A percentile compares a stretch with the other conserved stretches of the same genome.
Evolutionary conservation across 495 filamentous ascomycete species (phyloP).

Genomic region (Annulohypoxylon nitens): DNA sequence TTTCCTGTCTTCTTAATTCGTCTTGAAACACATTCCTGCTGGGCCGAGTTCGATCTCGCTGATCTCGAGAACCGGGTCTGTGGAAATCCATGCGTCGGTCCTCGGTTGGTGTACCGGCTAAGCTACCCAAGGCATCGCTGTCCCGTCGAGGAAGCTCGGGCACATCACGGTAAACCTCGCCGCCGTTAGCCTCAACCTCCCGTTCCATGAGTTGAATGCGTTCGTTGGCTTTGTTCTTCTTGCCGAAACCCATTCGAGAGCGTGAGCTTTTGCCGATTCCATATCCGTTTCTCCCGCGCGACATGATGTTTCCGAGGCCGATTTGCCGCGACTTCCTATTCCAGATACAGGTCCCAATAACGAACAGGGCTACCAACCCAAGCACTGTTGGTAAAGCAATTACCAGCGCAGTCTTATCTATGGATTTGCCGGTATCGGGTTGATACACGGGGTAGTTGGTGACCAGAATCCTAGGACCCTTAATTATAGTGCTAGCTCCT

Average conservation of each 20-base stretch:
- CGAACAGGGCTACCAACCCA: conserved; percentile 51
- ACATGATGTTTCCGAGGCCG: conserved; percentile 57
- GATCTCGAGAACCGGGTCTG: conserved; percentile 30
- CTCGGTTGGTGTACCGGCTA: conserved; percentile 55
- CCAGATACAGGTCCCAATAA: conserved; percentile 54
- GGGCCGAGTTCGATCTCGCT: conserved; percentile 5
- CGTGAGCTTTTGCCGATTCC: conserved; percentile 52
- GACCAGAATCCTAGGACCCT: conserved; percentile 53
- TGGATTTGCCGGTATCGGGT: conserved; percentile 36
- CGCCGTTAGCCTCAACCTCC: conserved; percentile 44
- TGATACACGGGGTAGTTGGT: conserved; percentile 39
- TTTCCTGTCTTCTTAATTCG: conserved; percentile 53
- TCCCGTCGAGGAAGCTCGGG: conserved; percentile 51
- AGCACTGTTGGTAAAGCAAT: conserved; percentile 59
- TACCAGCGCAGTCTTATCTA: conserved; percentile 49
- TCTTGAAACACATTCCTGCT: conserved; percentile 52
- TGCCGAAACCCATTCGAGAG: conserved; percentile 45
- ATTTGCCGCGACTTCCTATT: conserved; percentile 56
- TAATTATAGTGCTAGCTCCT: conserved; percentile 34
- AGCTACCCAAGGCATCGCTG: conserved; percentile 56
- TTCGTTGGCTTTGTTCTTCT: conserved; percentile 48
- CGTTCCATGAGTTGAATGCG: conserved; percentile 57
- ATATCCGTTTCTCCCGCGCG: conserved; percentile 52
- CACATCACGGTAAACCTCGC: conserved; percentile 49
- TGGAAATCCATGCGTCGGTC: conserved; percentile 52